Base-by-base conservation (phyloP, 1,139 yeast species). In the Ogataea hybrid region DNA sequence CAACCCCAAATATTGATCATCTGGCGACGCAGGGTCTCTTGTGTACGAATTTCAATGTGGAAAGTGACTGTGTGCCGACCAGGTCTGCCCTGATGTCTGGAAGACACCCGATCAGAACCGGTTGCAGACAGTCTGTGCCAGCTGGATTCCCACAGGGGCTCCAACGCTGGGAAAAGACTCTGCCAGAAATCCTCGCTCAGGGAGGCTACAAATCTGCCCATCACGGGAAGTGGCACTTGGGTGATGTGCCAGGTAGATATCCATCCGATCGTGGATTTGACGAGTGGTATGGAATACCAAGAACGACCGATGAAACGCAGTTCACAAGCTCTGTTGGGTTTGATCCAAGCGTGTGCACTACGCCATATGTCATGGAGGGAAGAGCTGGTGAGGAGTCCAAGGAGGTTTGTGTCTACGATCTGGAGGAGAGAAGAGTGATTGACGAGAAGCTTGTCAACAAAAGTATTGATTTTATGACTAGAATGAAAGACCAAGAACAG, bases 11-110 rank as follows among this genome's bases (percentile, higher is more conserved):
- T 27, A 27, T 27, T 27, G 29, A 27, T 27, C 29, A 27, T 27
- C 29, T 27, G 29, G 29, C 29, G 29, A 27, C 29, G 12, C 29
- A 27, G 29, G 29, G 29, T 27, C 29, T 27, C 29, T 27, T 27
- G 29, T 27, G 29, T 27, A 27, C 29, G 29, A 27, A 27, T 27
- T 27, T 27, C 29, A 27, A 27, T 27, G 29, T 27, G 29, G 29
- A 27, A 27, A 27, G 29, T 27, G 29, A 27, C 29, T 27, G 29
- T 27, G 29, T 27, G 29, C 29, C 29, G 29, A 27, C 29, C 29
- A 27, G 29, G 12, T 27, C 29, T 27, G 29, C 29, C 29, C 29
- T 27, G 29, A 27, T 27, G 29, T 27, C 29, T 27, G 29, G 29
- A 27, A 10, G 29, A 27, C 29, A 8, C 29, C 12, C 29, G 12